Conservation (phyloP, 192 early-diverging fungal species). For the Coemansia sp. region DNA sequence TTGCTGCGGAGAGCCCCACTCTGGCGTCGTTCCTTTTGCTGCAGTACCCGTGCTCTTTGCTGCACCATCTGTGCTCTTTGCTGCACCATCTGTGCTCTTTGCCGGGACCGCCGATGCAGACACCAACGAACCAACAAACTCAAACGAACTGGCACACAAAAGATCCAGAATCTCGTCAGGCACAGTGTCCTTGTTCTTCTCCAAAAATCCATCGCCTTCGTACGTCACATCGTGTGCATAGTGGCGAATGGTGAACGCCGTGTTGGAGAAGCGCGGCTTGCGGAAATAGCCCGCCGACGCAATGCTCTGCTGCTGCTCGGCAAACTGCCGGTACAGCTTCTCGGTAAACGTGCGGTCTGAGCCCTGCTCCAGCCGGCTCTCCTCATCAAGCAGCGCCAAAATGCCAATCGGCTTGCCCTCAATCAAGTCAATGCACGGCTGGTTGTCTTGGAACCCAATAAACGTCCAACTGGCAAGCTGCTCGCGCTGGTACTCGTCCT, state of each 20-base stretch:
- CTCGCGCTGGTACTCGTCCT: conserved; percentile 87
- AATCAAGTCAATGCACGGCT: conserved; percentile 98
- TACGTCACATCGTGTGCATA: conserved; percentile 95
- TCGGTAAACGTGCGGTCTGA: conserved; percentile 53
- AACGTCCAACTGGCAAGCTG: conserved; percentile 91
- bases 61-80: background rate
- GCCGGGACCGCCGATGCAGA: conserved; percentile 2
- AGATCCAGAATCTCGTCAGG: conserved; percentile 74
- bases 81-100: background rate
- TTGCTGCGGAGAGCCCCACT: conserved; percentile 1
- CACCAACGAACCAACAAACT: conserved; percentile 33
- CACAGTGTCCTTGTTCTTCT: conserved; percentile 99
- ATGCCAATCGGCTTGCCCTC: conserved; percentile 91
- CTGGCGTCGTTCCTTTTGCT: conserved; percentile 6
- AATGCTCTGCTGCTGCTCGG: background rate
- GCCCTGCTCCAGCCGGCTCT: conserved; percentile 51
- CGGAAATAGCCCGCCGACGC: conserved; percentile 62
- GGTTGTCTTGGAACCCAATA: conserved; percentile 98
- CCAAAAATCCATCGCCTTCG: conserved; percentile 92
- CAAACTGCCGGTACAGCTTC: conserved; percentile 50
- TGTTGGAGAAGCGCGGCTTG: conserved; percentile 91
- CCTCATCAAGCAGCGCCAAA: conserved; percentile 89
- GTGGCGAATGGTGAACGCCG: conserved; percentile 89
- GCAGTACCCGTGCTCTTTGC: background rate
- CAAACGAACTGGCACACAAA: conserved; percentile 43